phyloP scores from a whole-genome alignment of 441 rosid species.

The Populus hybrid region DNA sequence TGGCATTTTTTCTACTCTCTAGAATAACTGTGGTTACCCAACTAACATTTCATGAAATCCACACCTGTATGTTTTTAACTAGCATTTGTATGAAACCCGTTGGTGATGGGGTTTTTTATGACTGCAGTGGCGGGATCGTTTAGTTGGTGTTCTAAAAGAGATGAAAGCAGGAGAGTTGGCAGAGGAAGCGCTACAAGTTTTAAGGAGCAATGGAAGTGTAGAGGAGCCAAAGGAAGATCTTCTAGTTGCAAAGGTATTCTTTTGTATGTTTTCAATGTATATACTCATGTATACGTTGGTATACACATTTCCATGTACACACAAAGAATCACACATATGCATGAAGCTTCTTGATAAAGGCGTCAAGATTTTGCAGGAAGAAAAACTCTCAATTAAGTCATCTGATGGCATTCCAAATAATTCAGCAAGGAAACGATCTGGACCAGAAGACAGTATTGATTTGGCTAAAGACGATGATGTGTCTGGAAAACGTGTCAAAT shows the following conservation, averaged over 20 bases:
- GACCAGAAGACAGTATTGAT: conserved; percentile 47
- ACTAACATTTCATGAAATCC: background rate
- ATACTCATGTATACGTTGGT: conserved; percentile 4
- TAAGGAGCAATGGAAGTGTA: conserved; percentile 49
- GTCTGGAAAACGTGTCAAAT: conserved; percentile 69
- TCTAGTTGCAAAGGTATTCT: conserved; percentile 44
- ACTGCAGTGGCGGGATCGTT: conserved; percentile 91
- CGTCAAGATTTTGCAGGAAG: conserved; percentile 51
- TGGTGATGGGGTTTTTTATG: conserved; percentile 24
- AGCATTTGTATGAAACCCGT: conserved; percentile 14
- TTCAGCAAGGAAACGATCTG: conserved; percentile 70
- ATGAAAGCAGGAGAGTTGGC: conserved; percentile 61
- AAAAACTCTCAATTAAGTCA: conserved; percentile 32
- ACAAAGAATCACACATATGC: background rate
- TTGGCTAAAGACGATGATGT: conserved; percentile 45
- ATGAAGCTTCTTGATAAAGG: conserved; percentile 23
- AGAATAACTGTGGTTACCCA: background rate
- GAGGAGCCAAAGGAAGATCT: conserved; percentile 49
- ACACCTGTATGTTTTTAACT: background rate
- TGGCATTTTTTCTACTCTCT: background rate
- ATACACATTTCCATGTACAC: conserved; percentile 12
- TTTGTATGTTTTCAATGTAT: conserved; percentile 24
- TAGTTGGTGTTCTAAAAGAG: conserved; percentile 68
- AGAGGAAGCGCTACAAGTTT: conserved; percentile 44
- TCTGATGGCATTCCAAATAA: conserved; percentile 38